Conservation (phyloP, 139 green algal species). For the Chlamydomonas schloesseri region DNA sequence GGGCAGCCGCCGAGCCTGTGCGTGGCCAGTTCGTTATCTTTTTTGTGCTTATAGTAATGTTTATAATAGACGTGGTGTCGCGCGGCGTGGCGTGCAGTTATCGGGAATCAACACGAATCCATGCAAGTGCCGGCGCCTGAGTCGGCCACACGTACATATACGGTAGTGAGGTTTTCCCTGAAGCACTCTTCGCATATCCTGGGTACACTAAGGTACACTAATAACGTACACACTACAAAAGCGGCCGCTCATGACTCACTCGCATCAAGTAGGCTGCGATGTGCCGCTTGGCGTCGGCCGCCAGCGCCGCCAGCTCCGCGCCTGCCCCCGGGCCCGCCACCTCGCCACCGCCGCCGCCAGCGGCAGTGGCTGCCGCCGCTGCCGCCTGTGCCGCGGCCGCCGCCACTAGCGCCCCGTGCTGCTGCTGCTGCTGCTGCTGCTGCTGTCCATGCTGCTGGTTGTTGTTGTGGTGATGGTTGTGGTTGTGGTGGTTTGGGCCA, state of each 20-base stretch:
- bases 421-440: neutral
- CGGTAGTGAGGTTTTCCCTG: too few species aligned
- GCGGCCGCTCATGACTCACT: neutral
- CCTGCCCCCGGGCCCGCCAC: neutral
- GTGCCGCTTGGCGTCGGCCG: slow-evolving; percentile 23
- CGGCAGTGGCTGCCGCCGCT: too few species aligned
- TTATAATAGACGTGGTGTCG: too few species aligned
- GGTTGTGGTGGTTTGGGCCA: neutral
- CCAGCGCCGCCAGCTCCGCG: slow-evolving; percentile 16
- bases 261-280: slow-evolving; percentile 5
- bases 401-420: neutral
- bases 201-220: too few species aligned
- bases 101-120: too few species aligned
- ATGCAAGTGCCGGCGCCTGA: too few species aligned
- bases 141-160: too few species aligned
- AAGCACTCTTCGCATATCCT: too few species aligned
- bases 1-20: neutral
- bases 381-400: neutral
- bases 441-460: neutral
- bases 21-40: too few species aligned
- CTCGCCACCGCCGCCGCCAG: neutral
- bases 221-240: too few species aligned
- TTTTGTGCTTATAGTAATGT: too few species aligned
- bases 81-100: too few species aligned
- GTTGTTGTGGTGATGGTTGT: neutral